Evolutionary conservation across 176 grass and related monocot genomes (phyloP).

Genomic region (Raddia guianensis): DNA sequence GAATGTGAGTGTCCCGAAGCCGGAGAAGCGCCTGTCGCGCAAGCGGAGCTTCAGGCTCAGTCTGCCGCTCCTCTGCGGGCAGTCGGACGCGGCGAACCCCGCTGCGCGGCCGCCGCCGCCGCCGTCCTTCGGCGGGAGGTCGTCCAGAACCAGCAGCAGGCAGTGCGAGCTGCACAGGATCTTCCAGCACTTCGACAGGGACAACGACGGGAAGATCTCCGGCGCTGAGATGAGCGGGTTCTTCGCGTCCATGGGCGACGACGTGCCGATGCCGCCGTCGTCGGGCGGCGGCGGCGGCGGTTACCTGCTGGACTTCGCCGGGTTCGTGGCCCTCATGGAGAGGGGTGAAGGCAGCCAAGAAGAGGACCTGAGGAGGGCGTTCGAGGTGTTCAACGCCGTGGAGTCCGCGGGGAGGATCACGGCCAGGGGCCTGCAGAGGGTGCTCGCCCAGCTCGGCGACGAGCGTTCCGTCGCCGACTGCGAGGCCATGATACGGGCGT

Average conservation of each 20-base stretch:
- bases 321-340: conserved; percentile 85
- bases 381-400: conserved; percentile 89
- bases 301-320: conserved; percentile 73
- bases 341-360: conserved; percentile 54
- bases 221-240: conserved; percentile 67
- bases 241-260: conserved; percentile 81
- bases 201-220: conserved; percentile 85
- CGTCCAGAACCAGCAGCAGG: conserved; percentile 33
- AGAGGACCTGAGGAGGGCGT: conserved; percentile 77
- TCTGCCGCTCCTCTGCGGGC: conserved; percentile 59
- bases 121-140: conserved; percentile 40
- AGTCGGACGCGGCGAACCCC: conserved; percentile 40
- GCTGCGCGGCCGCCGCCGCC: conserved; percentile 28
- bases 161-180: conserved; percentile 62
- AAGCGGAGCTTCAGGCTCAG: conserved; percentile 67
- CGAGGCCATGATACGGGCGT: conserved; percentile 80
- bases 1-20: conserved; percentile 37
- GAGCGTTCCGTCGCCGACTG: conserved; percentile 73
- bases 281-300: conserved; percentile 32
- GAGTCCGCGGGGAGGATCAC: conserved; percentile 84
- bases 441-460: conserved; percentile 81
- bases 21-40: conserved; percentile 47
- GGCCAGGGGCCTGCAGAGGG: conserved; percentile 67
- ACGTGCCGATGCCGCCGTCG: conserved; percentile 47
- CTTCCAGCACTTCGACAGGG: conserved; percentile 83